Evolutionary conservation across 2,329 filamentous ascomycete genomes (phyloP), one percentile per base, ranked within the genome.

Genomic region (Aureobasidium mangrovei): DNA sequence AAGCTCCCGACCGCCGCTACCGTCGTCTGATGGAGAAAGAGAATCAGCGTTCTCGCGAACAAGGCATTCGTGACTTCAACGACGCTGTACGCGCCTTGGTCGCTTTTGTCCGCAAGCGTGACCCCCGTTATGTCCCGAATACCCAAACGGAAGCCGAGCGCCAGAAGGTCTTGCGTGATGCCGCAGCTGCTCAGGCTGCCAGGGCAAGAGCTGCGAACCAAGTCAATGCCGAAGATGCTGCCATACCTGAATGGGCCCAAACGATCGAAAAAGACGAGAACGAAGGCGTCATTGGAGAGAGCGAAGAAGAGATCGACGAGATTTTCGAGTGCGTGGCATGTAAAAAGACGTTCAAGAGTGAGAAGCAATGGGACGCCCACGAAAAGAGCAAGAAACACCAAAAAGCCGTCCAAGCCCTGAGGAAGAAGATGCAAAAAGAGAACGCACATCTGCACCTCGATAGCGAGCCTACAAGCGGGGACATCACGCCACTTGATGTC

Each of bases 311-410:
- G 56, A 33, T 44, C 8, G 71, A 75, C 53, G 68, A 82, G 55
- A 72, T 77, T 40, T 82, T 77, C 57, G 81, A 84, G 60, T 85
- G 82, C 60, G 77, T 84, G 33, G 79, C 78, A 5, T 85, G 82
- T 63, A 72, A 76, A 57, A 85, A 85, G 67, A 76, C 65, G 1
- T 93, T 91, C 69, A 87, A 96, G 70, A 97, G 91, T 64, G 87
- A 95, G 66, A 90, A 89, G 60, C 91, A 97, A 65, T 90, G 86
- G 59, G 84, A 94, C 63, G 85, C 86, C 3, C 93, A 98, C 64
- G 91, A 96, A 72, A 89, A 86, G 72, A 97, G 91, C 75, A 98
- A 95, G 69, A 98, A 97, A 70, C 93, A 98, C 64, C 71, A 84
- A 58, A 97, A 95, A 67, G 85, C 89, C 2, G 78, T 96, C 5